Conservation (phyloP, 106 monocot species). For the Iris macrosiphon region DNA sequence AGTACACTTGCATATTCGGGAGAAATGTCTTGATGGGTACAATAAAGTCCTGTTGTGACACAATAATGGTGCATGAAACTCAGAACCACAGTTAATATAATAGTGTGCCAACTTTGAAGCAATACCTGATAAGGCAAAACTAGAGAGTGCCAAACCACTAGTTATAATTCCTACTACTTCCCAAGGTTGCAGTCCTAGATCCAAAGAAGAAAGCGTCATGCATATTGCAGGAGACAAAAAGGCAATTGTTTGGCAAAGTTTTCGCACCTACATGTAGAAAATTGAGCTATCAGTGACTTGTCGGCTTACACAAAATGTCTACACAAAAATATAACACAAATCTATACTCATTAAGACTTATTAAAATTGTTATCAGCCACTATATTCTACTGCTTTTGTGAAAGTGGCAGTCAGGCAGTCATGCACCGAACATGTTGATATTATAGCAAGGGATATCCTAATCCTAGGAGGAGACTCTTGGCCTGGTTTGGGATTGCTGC, state of each 20-base stretch:
- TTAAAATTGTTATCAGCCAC: no score
- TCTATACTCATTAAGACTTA: no score
- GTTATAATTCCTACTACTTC: slow-evolving; percentile 77
- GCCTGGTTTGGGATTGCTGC: no score
- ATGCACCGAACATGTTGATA: no score
- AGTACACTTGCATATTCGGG: slow-evolving; percentile 93
- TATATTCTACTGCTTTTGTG: no score
- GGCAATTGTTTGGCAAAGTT: slow-evolving; percentile 95
- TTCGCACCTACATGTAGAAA: slow-evolving; percentile 79
- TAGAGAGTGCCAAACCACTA: slow-evolving; percentile 83
- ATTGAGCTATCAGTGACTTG: not conserved
- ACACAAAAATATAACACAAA: no score
- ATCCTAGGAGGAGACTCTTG: no score
- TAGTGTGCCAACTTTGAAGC: not conserved
- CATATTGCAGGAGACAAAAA: slow-evolving; percentile 93
- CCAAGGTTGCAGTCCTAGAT: slow-evolving; percentile 86
- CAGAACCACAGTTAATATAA: no score
- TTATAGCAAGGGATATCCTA: no score
- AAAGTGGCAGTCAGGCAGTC: no score
- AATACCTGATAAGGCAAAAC: slow-evolving; percentile 92
- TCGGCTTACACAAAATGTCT: not conserved
- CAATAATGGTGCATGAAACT: not conserved
- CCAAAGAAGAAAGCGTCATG: slow-evolving; percentile 94
- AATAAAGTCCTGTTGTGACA: slow-evolving; percentile 72
- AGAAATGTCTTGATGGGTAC: slow-evolving; percentile 99